Evolutionary conservation across 169 alveolate species (phyloP).

Genomic region (Plasmodium inui): DNA sequence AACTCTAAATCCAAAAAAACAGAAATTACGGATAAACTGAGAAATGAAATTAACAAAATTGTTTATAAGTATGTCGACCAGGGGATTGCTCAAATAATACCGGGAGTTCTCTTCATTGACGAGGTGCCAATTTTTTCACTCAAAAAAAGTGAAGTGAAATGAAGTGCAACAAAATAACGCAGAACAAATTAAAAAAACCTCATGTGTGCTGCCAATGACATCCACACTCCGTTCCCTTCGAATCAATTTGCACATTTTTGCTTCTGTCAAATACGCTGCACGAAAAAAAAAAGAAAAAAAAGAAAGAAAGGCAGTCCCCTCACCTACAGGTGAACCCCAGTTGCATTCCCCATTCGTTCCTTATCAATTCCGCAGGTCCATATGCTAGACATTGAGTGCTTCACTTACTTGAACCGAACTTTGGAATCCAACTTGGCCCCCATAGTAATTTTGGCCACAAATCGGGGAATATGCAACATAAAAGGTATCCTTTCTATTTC

Average conservation of each 20-base stretch:
- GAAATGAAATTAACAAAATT: conserved; percentile 97
- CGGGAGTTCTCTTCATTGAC: conserved; percentile 99
- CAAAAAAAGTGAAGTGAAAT: not conserved
- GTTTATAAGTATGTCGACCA: conserved; percentile 95
- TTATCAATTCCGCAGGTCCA: conserved; percentile 80
- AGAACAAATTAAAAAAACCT: not conserved
- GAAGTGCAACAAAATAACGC: not conserved
- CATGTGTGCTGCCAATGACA: not conserved
- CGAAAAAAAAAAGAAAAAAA: not conserved
- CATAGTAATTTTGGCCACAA: conserved; percentile 97
- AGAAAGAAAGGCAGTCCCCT: not conserved
- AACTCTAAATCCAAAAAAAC: conserved; percentile 97
- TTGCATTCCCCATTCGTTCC: not conserved
- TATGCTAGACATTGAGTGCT: conserved; percentile 98
- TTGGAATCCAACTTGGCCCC: conserved; percentile 97
- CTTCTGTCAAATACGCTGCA: not conserved
- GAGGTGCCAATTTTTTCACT: conserved; percentile 86
- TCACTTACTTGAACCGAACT: conserved; percentile 97
- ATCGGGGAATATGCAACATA: conserved; percentile 93
- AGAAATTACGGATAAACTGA: conserved; percentile 98
- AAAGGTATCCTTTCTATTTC: conserved; percentile 32
- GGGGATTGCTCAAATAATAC: conserved; percentile 99
- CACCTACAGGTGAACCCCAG: not conserved
- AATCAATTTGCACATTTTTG: not conserved
- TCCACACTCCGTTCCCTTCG: not conserved